phyloP scores from a whole-genome alignment of 495 filamentous ascomycete genomes.

The Lasiosphaeria hispida region DNA sequence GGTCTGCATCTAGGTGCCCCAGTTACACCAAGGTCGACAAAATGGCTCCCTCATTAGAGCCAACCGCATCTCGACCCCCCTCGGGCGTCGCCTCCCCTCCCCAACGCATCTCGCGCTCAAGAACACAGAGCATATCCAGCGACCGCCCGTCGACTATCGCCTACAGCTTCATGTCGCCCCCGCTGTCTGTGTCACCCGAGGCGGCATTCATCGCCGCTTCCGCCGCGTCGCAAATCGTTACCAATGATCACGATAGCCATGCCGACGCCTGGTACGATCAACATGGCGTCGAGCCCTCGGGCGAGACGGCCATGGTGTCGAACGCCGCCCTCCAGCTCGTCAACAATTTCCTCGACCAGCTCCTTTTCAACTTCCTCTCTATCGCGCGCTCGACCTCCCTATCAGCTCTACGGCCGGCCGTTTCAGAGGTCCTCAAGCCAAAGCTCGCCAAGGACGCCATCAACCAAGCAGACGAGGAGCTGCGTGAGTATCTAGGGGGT shows the following conservation, averaged over 20 bases:
- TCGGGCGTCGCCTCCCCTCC: slow-evolving; percentile 37
- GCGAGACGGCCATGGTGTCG: slow-evolving; percentile 70
- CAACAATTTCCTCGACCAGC: slow-evolving; percentile 91
- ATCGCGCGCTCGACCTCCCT: slow-evolving; percentile 80
- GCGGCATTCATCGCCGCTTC: slow-evolving; percentile 86
- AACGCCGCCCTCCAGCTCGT: slow-evolving; percentile 72
- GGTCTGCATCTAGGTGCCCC: slow-evolving; percentile 15
- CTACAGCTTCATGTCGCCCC: slow-evolving; percentile 57
- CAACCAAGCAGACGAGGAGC: slow-evolving; percentile 82
- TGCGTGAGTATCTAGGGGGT: slow-evolving; percentile 79
- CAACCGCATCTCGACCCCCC: slow-evolving; percentile 41
- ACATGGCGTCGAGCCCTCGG: slow-evolving; percentile 59
- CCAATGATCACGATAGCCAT: slow-evolving; percentile 76
- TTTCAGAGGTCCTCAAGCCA: slow-evolving; percentile 83
- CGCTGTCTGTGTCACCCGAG: slow-evolving; percentile 66
- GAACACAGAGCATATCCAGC: slow-evolving; percentile 55
- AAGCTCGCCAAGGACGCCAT: slow-evolving; percentile 86
- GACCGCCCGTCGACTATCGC: slow-evolving; percentile 51
- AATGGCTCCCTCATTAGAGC: slow-evolving; percentile 33
- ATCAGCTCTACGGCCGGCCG: slow-evolving; percentile 71
- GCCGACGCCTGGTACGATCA: slow-evolving; percentile 63
- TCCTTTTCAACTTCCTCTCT: slow-evolving; percentile 83
- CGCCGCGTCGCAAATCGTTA: slow-evolving; percentile 89
- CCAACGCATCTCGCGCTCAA: slow-evolving; percentile 38
- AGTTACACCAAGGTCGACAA: slow-evolving; percentile 12